phyloP scores from a whole-genome alignment of 169 alveolate species.

The Babesia ovata region DNA sequence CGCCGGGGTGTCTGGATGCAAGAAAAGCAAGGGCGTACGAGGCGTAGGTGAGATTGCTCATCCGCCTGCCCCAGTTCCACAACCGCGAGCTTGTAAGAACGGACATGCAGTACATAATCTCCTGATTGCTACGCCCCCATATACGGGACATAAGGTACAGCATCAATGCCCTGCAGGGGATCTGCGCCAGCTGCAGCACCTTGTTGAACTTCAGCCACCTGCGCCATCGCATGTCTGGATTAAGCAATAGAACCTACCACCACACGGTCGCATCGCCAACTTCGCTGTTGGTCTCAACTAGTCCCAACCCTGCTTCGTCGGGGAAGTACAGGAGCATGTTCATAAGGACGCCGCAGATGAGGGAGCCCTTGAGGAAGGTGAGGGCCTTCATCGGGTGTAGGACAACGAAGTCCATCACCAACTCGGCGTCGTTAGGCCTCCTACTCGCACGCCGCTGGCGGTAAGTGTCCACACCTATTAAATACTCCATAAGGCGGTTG shows the following conservation, averaged over 20 bases:
- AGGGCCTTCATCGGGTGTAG: slow-evolving; percentile 36
- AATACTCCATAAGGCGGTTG: slow-evolving; percentile 21
- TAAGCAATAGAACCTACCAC: not conserved
- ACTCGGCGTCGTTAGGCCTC: slow-evolving; percentile 8
- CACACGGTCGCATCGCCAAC: slow-evolving; percentile 3
- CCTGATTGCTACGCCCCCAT: slow-evolving; percentile 32
- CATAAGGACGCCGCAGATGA: slow-evolving; percentile 36
- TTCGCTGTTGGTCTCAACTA: not conserved
- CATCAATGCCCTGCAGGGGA: slow-evolving; percentile 29
- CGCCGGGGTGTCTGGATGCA: slow-evolving; percentile 20
- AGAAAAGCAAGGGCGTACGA: slow-evolving; percentile 73
- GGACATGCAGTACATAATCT: slow-evolving; percentile 60
- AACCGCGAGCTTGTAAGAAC: slow-evolving; percentile 71
- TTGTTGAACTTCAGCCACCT: slow-evolving; percentile 65
- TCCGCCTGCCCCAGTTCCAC: slow-evolving; percentile 72
- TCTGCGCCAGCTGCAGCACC: slow-evolving; percentile 30
- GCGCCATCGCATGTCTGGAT: not conserved
- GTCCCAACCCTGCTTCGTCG: not conserved
- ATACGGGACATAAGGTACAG: slow-evolving; percentile 1
- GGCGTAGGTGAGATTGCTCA: slow-evolving; percentile 68
- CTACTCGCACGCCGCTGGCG: not conserved
- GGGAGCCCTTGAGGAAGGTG: slow-evolving; percentile 24
- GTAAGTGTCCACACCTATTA: slow-evolving; percentile 32
- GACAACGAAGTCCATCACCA: slow-evolving; percentile 57
- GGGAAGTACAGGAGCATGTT: slow-evolving; percentile 42